Percentiles rank a stretch among this genome's conserved stretches.
These are phyloP conservation scores for Sugiyamaella xylanicola DNA, from an alignment of 1,139 yeast species.

Conservation along the genomic window DNA sequence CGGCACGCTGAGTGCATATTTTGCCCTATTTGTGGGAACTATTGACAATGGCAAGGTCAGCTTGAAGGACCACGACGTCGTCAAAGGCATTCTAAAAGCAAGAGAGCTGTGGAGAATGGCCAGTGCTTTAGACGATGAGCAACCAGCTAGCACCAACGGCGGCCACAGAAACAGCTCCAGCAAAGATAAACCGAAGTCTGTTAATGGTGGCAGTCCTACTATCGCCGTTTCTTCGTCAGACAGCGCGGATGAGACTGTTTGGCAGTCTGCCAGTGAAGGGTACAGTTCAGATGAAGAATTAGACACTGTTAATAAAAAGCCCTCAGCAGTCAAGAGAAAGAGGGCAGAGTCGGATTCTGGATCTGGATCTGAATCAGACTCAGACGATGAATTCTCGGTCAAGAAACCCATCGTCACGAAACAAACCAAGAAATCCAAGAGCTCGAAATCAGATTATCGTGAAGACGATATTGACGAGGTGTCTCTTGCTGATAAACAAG, in stretches of 20 bases:
- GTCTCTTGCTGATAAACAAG: conserved; percentile 82
- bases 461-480: conserved; percentile 66
- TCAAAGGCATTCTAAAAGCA: conserved; percentile 79
- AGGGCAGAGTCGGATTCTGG: conserved; percentile 18
- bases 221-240: background rate
- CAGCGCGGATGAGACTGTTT: conserved; percentile 18
- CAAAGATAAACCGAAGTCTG: too few relatives aligned
- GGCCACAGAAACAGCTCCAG: too few relatives aligned
- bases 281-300: conserved; percentile 25
- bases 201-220: background rate
- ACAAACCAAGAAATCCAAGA: conserved; percentile 27
- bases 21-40: conserved; percentile 66
- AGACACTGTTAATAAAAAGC: conserved; percentile 29
- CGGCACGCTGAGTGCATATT: conserved; percentile 72
- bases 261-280: conserved; percentile 20
- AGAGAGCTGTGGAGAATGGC: conserved; percentile 79
- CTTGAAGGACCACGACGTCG: conserved; percentile 84
- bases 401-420: conserved; percentile 54
- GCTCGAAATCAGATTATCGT: conserved; percentile 51
- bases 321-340: conserved; percentile 31
- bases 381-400: conserved; percentile 49
- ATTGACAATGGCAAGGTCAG: conserved; percentile 57
- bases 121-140: conserved; percentile 26
- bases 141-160: conserved; percentile 19
- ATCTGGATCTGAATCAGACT: conserved; percentile 28